These are phyloP conservation scores for Pseudogymnoascus sp. DNA, from an alignment of 2,329 filamentous ascomycete genomes.

Conservation along the genomic window DNA sequence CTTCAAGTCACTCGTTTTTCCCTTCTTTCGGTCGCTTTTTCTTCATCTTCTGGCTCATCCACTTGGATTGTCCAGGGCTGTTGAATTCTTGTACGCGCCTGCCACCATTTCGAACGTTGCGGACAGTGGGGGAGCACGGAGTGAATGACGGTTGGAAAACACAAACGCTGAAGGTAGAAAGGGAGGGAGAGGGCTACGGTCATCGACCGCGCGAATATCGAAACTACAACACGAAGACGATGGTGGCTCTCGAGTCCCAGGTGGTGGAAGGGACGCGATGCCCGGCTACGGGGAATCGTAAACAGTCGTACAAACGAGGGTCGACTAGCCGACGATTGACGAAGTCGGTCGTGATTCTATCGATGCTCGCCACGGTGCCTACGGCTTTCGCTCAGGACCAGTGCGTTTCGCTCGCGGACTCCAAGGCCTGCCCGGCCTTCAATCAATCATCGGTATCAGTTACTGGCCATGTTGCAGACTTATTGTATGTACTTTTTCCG, in stretches of 20 bases:
- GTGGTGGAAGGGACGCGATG: constrained; percentile 2
- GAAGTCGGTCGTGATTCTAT: constrained; percentile 18
- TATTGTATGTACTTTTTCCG: constrained; percentile 13
- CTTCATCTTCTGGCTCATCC: neutral
- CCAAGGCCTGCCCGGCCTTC: constrained; percentile 65
- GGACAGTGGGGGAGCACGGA: neutral
- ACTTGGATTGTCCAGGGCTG: constrained; percentile 5
- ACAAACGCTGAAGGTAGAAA: neutral
- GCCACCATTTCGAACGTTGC: neutral
- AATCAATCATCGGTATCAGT: constrained; percentile 59
- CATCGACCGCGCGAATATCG: neutral
- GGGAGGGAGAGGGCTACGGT: neutral
- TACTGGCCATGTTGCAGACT: constrained; percentile 12
- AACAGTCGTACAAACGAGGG: neutral
- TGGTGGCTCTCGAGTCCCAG: constrained; percentile 3
- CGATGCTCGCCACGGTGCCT: constrained; percentile 24
- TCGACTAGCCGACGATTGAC: neutral
- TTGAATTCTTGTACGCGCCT: neutral
- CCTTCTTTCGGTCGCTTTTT: neutral
- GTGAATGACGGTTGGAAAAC: constrained; percentile 7
- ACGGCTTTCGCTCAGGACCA: constrained; percentile 23
- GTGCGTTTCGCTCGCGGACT: constrained; percentile 63
- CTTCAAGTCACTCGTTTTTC: constrained; percentile 8
- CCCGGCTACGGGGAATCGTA: neutral
- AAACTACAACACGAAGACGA: neutral